Evolutionary conservation across 148 eudicot species (phyloP), one percentile per base, ranked within the genome.

Genomic region (Cornus suecica): DNA sequence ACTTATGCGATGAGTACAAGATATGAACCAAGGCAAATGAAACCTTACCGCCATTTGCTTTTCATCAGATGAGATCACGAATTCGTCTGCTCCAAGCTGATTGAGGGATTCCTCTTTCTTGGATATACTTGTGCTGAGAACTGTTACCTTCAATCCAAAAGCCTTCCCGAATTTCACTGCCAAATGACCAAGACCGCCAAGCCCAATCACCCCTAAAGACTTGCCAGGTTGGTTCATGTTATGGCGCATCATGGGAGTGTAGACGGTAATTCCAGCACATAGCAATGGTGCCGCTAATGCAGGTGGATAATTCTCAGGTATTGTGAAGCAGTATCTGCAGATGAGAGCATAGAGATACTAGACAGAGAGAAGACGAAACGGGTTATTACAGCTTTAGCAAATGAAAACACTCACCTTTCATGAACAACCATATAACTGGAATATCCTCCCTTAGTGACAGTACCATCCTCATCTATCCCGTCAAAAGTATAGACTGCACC

Each of bases 151-250:
- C 70, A 93, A 71, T 32, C 98, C 96, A 66, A 91, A 93, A 60
- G 98, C 95, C 82, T 93, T 93, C 20, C 98, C 98, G 76, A 93
- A 89, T 75, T 86, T 80, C 11, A 93, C 96, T 4, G 92, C 98
- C 90, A 91, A 81, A 87, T 89, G 98, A 41, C 96, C 96, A 32
- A 91, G 90, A 10, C 96, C 94, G 74, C 96, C 96, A 0, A 93
- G 91, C 25, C 98, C 96, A 60, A 93, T 74, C 78, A 93, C 96
- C 66, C 95, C 98, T 0, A 93, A 80, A 37, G 91, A 89, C 67
- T 93, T 91, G n/a, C 96, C 98, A 1, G 96, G 91, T 73, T 88
- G 90, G 74, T 90, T 89, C 93, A 92, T 90, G 28, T 85, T 84
- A 73, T 89, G 93, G 60, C 88, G 85, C 76, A 87, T 81, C 93